Percentiles rank a stretch among this genome's conserved stretches.
Evolutionary conservation across 192 early-diverging fungal species (phyloP).

Genomic region (Tieghemiomyces parasiticus): DNA sequence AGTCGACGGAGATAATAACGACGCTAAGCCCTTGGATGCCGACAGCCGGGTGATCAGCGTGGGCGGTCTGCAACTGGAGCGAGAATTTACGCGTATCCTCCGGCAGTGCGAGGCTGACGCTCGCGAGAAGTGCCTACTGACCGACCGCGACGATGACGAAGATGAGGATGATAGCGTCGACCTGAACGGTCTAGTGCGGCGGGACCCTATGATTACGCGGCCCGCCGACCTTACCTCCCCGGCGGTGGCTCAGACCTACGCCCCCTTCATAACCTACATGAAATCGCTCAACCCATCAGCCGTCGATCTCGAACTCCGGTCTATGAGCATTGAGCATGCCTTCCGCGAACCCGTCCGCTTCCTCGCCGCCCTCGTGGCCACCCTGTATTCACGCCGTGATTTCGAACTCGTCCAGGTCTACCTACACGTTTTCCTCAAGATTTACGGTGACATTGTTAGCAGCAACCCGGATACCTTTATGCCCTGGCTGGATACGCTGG

Average conservation of each 20-base stretch:
- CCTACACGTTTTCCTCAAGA: constrained; percentile 58
- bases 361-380: constrained; percentile 41
- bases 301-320: constrained; percentile 73
- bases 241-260: too few relatives aligned
- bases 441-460: constrained; percentile 65
- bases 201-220: too few relatives aligned
- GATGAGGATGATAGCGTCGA: too few relatives aligned
- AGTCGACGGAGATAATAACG: constrained; percentile 17
- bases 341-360: constrained; percentile 45
- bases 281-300: constrained; percentile 68
- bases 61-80: constrained; percentile 33
- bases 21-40: constrained; percentile 7
- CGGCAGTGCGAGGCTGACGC: constrained; percentile 25
- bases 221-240: too few relatives aligned
- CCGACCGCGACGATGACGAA: too few relatives aligned
- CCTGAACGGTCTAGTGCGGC: too few relatives aligned
- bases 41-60: constrained; percentile 27
- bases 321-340: constrained; percentile 50
- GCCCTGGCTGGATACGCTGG: constrained; percentile 24
- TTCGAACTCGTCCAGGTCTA: constrained; percentile 80
- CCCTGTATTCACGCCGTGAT: constrained; percentile 48
- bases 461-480: constrained; percentile 36
- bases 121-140: too few relatives aligned
- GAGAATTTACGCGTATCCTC: constrained; percentile 44
- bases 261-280: constrained; percentile 48